Base-by-base conservation (phyloP, 1,139 yeast genomes). In the Suhomyces choctaworum region DNA sequence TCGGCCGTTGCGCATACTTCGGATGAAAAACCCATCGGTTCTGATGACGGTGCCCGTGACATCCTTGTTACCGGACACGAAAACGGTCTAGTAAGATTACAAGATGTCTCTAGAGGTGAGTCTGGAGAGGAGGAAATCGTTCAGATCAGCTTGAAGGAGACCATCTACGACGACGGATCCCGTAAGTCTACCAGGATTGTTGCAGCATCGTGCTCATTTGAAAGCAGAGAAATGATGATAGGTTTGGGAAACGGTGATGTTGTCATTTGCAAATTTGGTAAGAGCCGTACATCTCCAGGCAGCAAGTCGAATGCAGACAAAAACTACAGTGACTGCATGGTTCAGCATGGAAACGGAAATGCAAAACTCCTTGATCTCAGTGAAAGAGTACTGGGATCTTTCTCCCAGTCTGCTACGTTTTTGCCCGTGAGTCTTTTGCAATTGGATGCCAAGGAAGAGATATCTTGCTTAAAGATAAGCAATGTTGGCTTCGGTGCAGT, bases 401-500 rank as follows among this genome's bases (percentile, higher is more conserved):
- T 64, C 37, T 55, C 70, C 0, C 46, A 45, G 11, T 47, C 65
- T 1, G 53, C 62, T 4, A 59, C 68, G 0, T 89, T 88, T 50
- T 60, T 88, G 48, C 97, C 97, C 0, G 65, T 69, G 16, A 70
- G 76, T 29, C 68, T 70, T 27, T 48, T 70, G 36, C 58, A 52
- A 22, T 31, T 85, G 2, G 70, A 71, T 35, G 64, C 73, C 1
- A 64, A 66, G 5, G 76, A 72, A 21, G 44, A 44, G 29, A 80
- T 85, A 4, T 69, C 90, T 0, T 76, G 86, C 2, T 48, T 90
- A 32, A 72, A 73, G 37, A 75, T 85, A 58, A 81, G 90, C 44
- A 76, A 84, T 44, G 70, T 88, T 32, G 97, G 97, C 0, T 89
- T 92, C 64, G 87, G 85, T 4, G 95, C 89, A 1, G 66, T 87